Conservation (phyloP, 257 asterid genomes). For the Mitragyna speciosa region DNA sequence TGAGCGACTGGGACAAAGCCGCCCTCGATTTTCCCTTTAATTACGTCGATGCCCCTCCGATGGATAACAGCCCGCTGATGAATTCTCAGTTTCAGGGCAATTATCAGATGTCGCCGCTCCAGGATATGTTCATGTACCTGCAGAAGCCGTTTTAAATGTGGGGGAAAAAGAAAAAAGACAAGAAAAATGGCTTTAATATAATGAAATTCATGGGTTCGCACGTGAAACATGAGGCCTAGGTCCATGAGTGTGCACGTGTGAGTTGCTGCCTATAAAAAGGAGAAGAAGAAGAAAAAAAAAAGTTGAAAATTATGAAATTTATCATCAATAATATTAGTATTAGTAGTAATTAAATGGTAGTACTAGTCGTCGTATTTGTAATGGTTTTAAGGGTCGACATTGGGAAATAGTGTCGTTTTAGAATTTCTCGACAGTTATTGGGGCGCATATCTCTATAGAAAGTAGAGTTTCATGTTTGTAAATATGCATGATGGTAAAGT, state of each 20-base stretch:
- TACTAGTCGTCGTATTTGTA: too few relatives aligned
- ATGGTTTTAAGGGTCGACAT: background rate
- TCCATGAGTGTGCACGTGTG: conserved; percentile 33
- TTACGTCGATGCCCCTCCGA: conserved; percentile 46
- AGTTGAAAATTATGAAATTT: too few relatives aligned
- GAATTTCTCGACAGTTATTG: background rate
- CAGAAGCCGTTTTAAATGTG: conserved; percentile 57
- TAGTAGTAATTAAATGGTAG: background rate
- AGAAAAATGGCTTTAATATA: background rate
- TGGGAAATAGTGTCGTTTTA: background rate
- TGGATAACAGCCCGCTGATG: conserved; percentile 23
- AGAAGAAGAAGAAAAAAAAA: background rate
- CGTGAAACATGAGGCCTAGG: conserved; percentile 32
- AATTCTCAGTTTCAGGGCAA: conserved; percentile 43
- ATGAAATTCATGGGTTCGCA: background rate
- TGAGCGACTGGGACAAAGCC: conserved; percentile 55
- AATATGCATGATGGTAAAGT: background rate
- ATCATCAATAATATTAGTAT: background rate
- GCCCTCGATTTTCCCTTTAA: conserved; percentile 49
- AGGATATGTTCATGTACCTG: conserved; percentile 56
- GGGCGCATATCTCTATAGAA: background rate
- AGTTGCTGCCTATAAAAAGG: background rate
- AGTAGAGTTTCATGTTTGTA: conserved; percentile 5
- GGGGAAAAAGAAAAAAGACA: too few relatives aligned
- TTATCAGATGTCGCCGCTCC: conserved; percentile 57